Evolutionary conservation across 331 rosid species (phyloP).

Genomic region (Pyracantha coccinea): DNA sequence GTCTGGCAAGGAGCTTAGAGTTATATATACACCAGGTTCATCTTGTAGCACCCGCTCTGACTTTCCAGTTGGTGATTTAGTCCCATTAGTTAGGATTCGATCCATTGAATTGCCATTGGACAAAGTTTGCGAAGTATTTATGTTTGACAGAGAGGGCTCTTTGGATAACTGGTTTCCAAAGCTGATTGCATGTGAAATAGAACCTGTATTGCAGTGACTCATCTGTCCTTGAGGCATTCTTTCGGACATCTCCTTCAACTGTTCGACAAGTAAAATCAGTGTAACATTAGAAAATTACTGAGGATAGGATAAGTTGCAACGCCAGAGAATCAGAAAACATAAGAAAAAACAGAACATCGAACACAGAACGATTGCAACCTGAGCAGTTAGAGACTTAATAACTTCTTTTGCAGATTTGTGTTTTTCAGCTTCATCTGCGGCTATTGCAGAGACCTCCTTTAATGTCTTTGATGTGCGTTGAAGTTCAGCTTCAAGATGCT

Average conservation of each 20-base stretch:
- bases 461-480: slow-evolving; percentile 60
- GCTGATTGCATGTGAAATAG: slow-evolving; percentile 20
- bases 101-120: slow-evolving; percentile 33
- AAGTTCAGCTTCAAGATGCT: slow-evolving; percentile 72
- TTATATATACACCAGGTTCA: slow-evolving; percentile 82
- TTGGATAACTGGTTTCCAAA: slow-evolving; percentile 32
- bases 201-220: slow-evolving; percentile 21
- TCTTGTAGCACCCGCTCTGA: slow-evolving; percentile 84
- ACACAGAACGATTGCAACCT: slow-evolving; percentile 45
- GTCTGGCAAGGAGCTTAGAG: slow-evolving; percentile 45
- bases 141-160: slow-evolving; percentile 32
- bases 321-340: neutral
- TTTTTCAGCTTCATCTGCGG: slow-evolving; percentile 78
- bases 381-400: slow-evolving; percentile 70
- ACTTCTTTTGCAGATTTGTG: slow-evolving; percentile 88
- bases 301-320: neutral
- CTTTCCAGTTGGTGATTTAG: slow-evolving; percentile 40
- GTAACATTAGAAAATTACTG: slow-evolving; percentile 22
- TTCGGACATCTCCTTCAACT: slow-evolving; percentile 71
- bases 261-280: slow-evolving; percentile 27
- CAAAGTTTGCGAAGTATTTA: slow-evolving; percentile 26
- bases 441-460: slow-evolving; percentile 70
- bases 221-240: slow-evolving; percentile 51
- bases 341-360: neutral
- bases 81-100: slow-evolving; percentile 37